A percentile compares a stretch with the other conserved stretches of the same genome.
phyloP scores from a whole-genome alignment of 306 rosid species.

The Delonix regia region DNA sequence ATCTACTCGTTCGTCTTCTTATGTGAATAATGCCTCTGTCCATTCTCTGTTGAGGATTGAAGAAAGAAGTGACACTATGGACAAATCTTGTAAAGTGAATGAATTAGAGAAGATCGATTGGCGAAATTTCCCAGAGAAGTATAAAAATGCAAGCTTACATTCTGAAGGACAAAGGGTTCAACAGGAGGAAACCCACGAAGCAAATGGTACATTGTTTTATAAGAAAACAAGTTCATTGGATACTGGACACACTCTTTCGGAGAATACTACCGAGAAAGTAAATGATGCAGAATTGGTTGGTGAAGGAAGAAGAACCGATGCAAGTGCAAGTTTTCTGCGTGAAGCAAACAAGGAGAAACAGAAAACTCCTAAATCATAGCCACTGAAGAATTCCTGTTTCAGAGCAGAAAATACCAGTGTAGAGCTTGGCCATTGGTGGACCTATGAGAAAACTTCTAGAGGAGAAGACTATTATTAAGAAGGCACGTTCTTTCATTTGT shows the following conservation, averaged over 20 bases:
- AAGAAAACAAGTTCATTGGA: neutral
- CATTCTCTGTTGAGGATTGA: constrained; percentile 2
- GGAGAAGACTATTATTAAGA: constrained; percentile 96
- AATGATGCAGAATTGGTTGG: constrained; percentile 35
- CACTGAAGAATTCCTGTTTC: constrained; percentile 28
- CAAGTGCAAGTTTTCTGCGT: too few relatives aligned
- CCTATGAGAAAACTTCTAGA: constrained; percentile 86
- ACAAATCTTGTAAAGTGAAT: too few relatives aligned
- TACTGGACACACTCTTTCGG: neutral
- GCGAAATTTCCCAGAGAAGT: constrained; percentile 31
- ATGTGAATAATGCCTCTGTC: neutral
- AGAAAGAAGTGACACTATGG: constrained; percentile 11
- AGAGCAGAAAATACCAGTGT: constrained; percentile 10
- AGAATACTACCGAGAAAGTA: constrained; percentile 21
- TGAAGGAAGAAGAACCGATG: constrained; percentile 29
- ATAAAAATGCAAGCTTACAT: constrained; percentile 40
- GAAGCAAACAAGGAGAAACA: constrained; percentile 16
- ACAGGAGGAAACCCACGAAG: constrained; percentile 2
- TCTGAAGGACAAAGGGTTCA: constrained; percentile 31
- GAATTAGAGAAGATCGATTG: constrained; percentile 36
- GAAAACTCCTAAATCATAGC: neutral
- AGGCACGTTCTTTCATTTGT: too few relatives aligned
- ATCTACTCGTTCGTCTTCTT: constrained; percentile 10
- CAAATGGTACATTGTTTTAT: neutral
- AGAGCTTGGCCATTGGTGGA: constrained; percentile 89